phyloP scores from a whole-genome alignment of 1,284 basidiomycete species.

The Inonotus obliquus region DNA sequence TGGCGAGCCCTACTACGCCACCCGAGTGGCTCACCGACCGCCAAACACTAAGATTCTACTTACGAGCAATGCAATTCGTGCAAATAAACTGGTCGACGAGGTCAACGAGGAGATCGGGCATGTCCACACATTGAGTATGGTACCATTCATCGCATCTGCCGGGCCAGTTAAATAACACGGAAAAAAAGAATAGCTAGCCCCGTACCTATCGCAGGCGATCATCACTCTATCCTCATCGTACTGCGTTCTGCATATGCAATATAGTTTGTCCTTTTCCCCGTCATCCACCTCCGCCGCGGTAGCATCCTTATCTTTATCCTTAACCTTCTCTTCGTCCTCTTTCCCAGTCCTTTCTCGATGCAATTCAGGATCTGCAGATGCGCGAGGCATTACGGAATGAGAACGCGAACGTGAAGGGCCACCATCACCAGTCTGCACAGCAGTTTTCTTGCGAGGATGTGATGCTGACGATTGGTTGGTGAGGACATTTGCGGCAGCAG shows the following conservation, averaged over 20 bases:
- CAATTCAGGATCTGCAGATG: conserved; percentile 36
- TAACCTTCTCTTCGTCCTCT: conserved; percentile 33
- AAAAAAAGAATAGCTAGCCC: conserved; percentile 20
- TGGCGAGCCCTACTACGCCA: background rate
- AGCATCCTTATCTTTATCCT: background rate
- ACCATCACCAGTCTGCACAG: conserved; percentile 26
- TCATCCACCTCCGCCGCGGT: conserved; percentile 42
- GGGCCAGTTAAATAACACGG: background rate
- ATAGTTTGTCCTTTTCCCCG: conserved; percentile 72
- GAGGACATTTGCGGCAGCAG: conserved; percentile 20
- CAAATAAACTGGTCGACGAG: conserved; percentile 86
- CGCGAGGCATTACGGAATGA: conserved; percentile 56
- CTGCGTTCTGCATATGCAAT: conserved; percentile 76
- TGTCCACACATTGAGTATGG: conserved; percentile 74
- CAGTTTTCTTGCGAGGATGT: conserved; percentile 28
- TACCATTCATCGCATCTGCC: conserved; percentile 86
- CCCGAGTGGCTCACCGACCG: background rate
- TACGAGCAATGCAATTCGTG: conserved; percentile 68
- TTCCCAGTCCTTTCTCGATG: conserved; percentile 26
- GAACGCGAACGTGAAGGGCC: conserved; percentile 54
- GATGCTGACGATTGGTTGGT: conserved; percentile 9
- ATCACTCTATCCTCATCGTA: conserved; percentile 81
- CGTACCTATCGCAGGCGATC: conserved; percentile 86
- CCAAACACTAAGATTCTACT: conserved; percentile 31
- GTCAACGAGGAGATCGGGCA: conserved; percentile 73